These are phyloP conservation scores for Candida multigemmis DNA, from an alignment of 805 yeast genomes.

Conservation along the genomic window DNA sequence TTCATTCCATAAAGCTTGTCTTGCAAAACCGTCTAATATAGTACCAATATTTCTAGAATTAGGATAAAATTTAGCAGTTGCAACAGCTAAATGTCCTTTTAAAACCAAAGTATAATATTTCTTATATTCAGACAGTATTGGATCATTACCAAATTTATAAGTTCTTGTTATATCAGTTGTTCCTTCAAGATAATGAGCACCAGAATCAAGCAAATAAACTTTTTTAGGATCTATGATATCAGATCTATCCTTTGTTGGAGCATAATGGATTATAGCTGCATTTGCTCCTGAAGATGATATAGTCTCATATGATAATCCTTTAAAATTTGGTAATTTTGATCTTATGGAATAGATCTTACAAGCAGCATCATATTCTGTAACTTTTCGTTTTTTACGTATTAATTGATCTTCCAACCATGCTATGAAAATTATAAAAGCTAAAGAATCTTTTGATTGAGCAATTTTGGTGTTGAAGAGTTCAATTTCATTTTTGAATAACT, in stretches of 20 bases:
- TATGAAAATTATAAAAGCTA: slow-evolving; percentile 62
- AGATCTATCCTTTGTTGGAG: slow-evolving; percentile 52
- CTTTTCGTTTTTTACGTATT: slow-evolving; percentile 23
- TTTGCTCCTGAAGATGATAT: slow-evolving; percentile 72
- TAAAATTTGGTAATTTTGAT: slow-evolving; percentile 42
- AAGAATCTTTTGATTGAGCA: slow-evolving; percentile 82
- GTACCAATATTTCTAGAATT: slow-evolving; percentile 63
- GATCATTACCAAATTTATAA: slow-evolving; percentile 44
- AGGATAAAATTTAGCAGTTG: slow-evolving; percentile 64
- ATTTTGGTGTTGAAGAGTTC: slow-evolving; percentile 64
- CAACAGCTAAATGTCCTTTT: slow-evolving; percentile 86
- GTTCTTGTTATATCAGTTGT: slow-evolving; percentile 95
- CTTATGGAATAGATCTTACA: slow-evolving; percentile 49
- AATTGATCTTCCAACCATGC: slow-evolving; percentile 71
- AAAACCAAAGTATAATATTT: slow-evolving; percentile 76
- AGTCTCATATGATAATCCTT: slow-evolving; percentile 67
- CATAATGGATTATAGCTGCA: slow-evolving; percentile 68
- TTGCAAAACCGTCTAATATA: slow-evolving; percentile 70
- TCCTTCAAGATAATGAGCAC: slow-evolving; percentile 54
- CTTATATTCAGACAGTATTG: slow-evolving; percentile 45
- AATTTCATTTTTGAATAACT: slow-evolving; percentile 63
- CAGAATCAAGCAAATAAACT: slow-evolving; percentile 49
- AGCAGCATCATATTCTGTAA: slow-evolving; percentile 63
- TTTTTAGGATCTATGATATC: slow-evolving; percentile 52
- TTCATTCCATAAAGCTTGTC: slow-evolving; percentile 71